Percentiles rank a stretch among this genome's conserved stretches.
phyloP scores from a whole-genome alignment of 164 flowering plant genomes.

The Sextonia rubra region DNA sequence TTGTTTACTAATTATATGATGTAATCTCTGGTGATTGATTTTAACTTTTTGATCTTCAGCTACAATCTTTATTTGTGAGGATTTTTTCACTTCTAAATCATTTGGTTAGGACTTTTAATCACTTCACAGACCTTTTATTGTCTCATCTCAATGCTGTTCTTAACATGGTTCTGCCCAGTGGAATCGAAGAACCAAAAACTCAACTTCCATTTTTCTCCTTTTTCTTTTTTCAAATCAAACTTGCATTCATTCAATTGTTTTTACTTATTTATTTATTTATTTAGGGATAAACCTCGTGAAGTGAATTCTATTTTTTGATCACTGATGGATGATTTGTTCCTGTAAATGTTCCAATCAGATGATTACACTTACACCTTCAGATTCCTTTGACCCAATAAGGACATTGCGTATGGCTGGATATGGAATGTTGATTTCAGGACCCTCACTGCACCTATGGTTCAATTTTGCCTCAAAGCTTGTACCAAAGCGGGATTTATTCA shows the following conservation, averaged over 20 bases:
- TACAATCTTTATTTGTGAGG: too few species aligned
- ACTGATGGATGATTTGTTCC: background rate
- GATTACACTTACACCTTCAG: conserved; percentile 34
- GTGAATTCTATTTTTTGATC: background rate
- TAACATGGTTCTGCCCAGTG: too few species aligned
- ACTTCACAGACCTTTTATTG: too few species aligned
- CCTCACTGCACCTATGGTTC: conserved; percentile 84
- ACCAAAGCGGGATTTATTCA: conserved; percentile 58
- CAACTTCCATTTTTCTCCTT: too few species aligned
- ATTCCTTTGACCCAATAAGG: conserved; percentile 58
- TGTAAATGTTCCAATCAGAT: conserved; percentile 34
- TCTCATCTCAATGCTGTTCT: too few species aligned
- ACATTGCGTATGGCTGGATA: conserved; percentile 84
- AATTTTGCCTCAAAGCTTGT: conserved; percentile 66
- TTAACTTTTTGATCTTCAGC: too few species aligned
- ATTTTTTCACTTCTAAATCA: too few species aligned
- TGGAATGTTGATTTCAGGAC: conserved; percentile 77
- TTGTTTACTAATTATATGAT: too few species aligned
- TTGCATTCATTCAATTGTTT: background rate
- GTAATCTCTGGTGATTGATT: too few species aligned
- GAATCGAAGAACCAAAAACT: background rate
- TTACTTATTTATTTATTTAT: background rate
- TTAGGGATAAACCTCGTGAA: background rate
- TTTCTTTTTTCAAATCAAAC: too few species aligned
- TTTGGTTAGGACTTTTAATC: too few species aligned